phyloP scores from a whole-genome alignment of 331 rosid genomes.

The Quercus lobata region DNA sequence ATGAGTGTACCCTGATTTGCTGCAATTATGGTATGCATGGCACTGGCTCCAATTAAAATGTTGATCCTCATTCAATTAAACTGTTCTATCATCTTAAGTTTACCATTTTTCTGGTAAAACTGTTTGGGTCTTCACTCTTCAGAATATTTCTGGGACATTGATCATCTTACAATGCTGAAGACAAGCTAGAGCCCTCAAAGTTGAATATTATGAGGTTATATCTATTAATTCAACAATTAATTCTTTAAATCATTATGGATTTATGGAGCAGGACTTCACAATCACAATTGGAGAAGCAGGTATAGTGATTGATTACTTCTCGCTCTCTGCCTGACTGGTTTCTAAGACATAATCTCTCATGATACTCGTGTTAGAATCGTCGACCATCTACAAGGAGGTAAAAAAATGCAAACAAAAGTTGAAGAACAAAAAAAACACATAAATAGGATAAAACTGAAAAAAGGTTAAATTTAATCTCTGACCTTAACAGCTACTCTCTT shows the following conservation, averaged over 20 bases:
- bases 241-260: not conserved
- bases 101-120: too few species aligned
- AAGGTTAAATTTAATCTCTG: slow-evolving; percentile 1
- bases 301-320: slow-evolving; percentile 21
- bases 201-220: too few species aligned
- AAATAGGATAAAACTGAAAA: not conserved
- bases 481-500: slow-evolving; percentile 66
- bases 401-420: not conserved
- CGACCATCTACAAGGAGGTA: slow-evolving; percentile 51
- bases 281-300: not conserved
- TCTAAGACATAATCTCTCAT: slow-evolving; percentile 80
- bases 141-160: not conserved
- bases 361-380: slow-evolving; percentile 68
- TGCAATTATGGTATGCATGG: too few species aligned
- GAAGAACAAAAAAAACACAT: not conserved
- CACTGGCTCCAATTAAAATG: too few species aligned
- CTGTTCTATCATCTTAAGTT: not conserved
- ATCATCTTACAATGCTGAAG: not conserved
- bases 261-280: not conserved
- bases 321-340: slow-evolving; percentile 53
- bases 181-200: too few species aligned
- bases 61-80: not conserved
- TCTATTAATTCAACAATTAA: not conserved
- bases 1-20: too few species aligned
- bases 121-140: too few species aligned